A percentile compares a stretch with the other conserved stretches of the same genome.
These are phyloP conservation scores for Penicillium sp. DNA, from an alignment of 2,329 filamentous ascomycete genomes.

Conservation along the genomic window DNA sequence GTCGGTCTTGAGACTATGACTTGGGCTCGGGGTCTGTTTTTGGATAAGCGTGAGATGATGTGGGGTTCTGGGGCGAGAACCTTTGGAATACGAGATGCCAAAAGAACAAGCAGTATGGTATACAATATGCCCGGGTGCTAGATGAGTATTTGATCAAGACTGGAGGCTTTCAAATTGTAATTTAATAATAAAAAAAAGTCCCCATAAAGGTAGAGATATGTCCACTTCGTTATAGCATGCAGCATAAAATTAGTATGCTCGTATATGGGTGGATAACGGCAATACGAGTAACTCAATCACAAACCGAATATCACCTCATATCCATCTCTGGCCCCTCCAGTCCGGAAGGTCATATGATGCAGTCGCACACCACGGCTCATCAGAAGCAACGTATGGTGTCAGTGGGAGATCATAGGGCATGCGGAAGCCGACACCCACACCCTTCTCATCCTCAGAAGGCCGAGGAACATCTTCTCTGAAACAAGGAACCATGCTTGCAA, in stretches of 20 bases:
- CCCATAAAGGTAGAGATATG: too few species aligned
- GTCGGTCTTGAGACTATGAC: too few species aligned
- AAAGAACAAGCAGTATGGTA: too few species aligned
- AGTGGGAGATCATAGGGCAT: constrained; percentile 84
- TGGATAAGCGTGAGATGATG: not conserved
- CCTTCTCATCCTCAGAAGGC: not conserved
- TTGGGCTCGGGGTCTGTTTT: not conserved
- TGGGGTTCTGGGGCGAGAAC: not conserved
- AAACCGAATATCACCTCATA: constrained; percentile 27
- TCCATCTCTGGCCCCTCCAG: constrained; percentile 57
- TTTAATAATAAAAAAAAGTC: too few species aligned
- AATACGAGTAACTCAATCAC: too few species aligned
- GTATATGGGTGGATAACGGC: too few species aligned
- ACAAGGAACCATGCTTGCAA: constrained; percentile 65
- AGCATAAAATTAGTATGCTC: too few species aligned
- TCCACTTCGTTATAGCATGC: too few species aligned
- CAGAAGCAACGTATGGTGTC: constrained; percentile 61
- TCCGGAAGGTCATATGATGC: constrained; percentile 63
- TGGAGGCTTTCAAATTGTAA: too few species aligned
- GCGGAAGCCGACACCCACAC: constrained; percentile 64
- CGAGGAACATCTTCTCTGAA: constrained; percentile 64
- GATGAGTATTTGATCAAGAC: too few species aligned
- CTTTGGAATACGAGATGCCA: not conserved
- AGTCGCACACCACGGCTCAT: constrained; percentile 77
- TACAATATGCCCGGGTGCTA: too few species aligned